Evolutionary conservation across 2,329 filamentous ascomycete genomes (phyloP).

Genomic region (Cercospora zeina): DNA sequence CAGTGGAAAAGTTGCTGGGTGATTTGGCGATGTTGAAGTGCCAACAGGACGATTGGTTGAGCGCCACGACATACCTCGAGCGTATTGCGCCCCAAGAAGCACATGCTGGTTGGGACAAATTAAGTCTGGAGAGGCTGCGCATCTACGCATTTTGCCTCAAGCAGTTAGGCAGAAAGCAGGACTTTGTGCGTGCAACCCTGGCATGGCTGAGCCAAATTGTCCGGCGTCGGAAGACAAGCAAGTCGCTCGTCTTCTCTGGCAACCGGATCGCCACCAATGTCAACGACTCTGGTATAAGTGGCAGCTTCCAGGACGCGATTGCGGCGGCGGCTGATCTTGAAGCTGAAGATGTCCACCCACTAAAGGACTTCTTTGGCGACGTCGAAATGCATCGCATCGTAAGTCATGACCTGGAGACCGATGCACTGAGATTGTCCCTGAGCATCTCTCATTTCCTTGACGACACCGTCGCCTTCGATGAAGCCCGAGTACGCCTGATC

Average conservation of each 20-base stretch:
- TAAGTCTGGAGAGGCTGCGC: conserved; percentile 80
- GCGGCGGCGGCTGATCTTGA: conserved; percentile 53
- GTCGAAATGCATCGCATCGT: conserved; percentile 68
- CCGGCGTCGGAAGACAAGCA: conserved; percentile 44
- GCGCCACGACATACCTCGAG: conserved; percentile 76
- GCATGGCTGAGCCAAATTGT: conserved; percentile 70
- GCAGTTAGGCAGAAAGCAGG: conserved; percentile 71
- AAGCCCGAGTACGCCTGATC: conserved; percentile 64
- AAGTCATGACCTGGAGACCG: conserved; percentile 66
- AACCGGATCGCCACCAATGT: conserved; percentile 31
- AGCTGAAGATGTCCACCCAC: conserved; percentile 65
- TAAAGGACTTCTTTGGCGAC: conserved; percentile 72
- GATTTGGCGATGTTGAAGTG: conserved; percentile 84
- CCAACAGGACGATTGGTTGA: conserved; percentile 65
- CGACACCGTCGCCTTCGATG: conserved; percentile 67
- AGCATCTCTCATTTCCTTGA: conserved; percentile 70
- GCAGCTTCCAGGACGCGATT: conserved; percentile 48
- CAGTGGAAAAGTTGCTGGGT: conserved; percentile 73
- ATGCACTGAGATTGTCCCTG: conserved; percentile 72
- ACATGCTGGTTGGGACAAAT: conserved; percentile 71
- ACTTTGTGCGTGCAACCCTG: conserved; percentile 74
- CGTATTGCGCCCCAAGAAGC: conserved; percentile 77
- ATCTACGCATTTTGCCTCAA: conserved; percentile 84
- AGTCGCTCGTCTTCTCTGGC: not conserved
- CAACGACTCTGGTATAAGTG: conserved; percentile 42